These are phyloP conservation scores for Dactylis glomerata DNA, from an alignment of 176 grass and related monocot species.

Conservation along the genomic window DNA sequence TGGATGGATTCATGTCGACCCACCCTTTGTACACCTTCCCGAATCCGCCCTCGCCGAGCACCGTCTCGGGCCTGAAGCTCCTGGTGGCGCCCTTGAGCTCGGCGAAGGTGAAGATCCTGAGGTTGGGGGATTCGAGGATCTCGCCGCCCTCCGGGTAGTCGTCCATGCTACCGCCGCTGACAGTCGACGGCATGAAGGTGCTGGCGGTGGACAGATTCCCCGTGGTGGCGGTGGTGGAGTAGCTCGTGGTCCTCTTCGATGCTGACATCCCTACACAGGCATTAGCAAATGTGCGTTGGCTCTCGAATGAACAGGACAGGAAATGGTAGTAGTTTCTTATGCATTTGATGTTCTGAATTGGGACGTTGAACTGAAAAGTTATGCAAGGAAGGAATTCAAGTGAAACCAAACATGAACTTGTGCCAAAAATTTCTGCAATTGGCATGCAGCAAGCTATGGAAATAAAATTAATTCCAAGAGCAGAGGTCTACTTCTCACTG, in stretches of 20 bases:
- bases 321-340: background rate
- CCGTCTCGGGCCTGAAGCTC: constrained; percentile 62
- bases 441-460: background rate
- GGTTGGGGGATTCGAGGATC: constrained; percentile 65
- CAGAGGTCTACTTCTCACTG: background rate
- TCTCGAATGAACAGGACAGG: too few species aligned
- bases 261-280: constrained; percentile 44
- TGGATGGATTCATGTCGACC: constrained; percentile 70
- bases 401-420: background rate
- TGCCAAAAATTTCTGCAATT: background rate
- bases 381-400: background rate
- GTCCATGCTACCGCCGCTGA: constrained; percentile 40
- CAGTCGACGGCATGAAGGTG: constrained; percentile 51
- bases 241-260: constrained; percentile 64
- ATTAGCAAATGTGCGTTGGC: constrained; percentile 3
- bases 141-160: constrained; percentile 43
- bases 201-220: constrained; percentile 47
- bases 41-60: constrained; percentile 85
- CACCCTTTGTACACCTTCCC: constrained; percentile 93
- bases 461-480: background rate
- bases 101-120: constrained; percentile 61
- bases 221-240: constrained; percentile 47
- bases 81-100: constrained; percentile 63
- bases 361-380: background rate
- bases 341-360: background rate